Evolutionary conservation across 176 grass and related monocot genomes (phyloP), one percentile per base, ranked within the genome.

Genomic region (Phoenix dactylifera): DNA sequence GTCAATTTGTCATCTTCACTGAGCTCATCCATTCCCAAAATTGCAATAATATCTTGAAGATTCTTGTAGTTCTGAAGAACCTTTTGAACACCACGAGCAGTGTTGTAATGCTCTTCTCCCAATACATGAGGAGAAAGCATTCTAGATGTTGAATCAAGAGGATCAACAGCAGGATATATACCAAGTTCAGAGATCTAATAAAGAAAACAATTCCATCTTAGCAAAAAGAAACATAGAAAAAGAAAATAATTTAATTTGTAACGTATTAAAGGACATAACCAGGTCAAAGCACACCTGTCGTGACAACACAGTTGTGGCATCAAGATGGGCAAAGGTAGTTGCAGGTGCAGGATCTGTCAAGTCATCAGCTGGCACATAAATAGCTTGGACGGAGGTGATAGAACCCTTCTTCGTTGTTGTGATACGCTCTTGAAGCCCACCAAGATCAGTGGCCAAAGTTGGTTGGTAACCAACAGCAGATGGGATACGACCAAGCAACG

Each of bases 281-380:
- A 22, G 16, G 14, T 57, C 15, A 16, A 53, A 61, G 52, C 18
- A 35, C 22, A 76, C 74, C 74, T 76, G 74, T 35, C 65, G 57
- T 35, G 74, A 76, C 74, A 76, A 50, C 57, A 76, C 74, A 26
- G 74, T 76, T 55, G 70, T 73, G 18, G 70, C 58, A 73, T 73
- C 70, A 62, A 73, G 59, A 63, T 73, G 70, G 4, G 70, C 74
- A 55, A 76, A 76, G 52, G 74, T 76, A 50, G 74, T 76, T 62
- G 74, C 74, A 26, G 74, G 74, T 22, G 64, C 74, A 52, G 74
- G 74, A 76, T 76, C 74, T 16, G 74, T 76, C 57, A 76, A 61
- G 65, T 76, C 74, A 69, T 76, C 69, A 71, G 74, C 64, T 62
- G 74, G 74, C 18, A 76, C 74, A 63, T 76, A 76, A 63, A 76